Base-by-base conservation (phyloP, 805 yeast genomes). In the Starmera quercuum region DNA sequence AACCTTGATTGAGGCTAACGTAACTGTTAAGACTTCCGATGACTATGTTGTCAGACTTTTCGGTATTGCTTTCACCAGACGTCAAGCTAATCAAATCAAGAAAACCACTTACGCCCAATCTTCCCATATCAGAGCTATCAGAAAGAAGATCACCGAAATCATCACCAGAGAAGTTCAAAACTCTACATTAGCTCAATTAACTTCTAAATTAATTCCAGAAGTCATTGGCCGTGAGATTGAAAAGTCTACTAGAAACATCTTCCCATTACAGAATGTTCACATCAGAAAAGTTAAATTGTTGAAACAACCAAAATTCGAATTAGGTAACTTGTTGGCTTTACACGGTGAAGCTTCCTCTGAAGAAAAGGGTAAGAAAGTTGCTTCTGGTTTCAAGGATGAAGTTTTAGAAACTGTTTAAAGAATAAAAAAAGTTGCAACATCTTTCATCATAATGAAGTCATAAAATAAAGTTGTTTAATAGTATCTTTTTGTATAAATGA, bases 151-250 rank as follows among this genome's bases (percentile, higher is more conserved):
- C 86, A 71, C 75, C 58, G 97, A 90, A 66, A 85, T 88, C 69
- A 85, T 88, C 85, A 78, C 83, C 67, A 86, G 94, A 71, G 97
- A 88, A 75, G 96, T 88, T 51, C 75, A 92, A 50, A 82, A 81
- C 78, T 84, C 84, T 49, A 88, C 97, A 52, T 79, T 88, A 64
- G 85, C 96, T 64, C 97, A 88, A 75, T 83, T 88, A 66, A 86
- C 95, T 56, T 77, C 94, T 62, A 88, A 90, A 78, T 84, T 88
- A 74, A 88, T 88, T 59, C 97, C 97, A 64, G 97, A 88, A 75
- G 95, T 90, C 55, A 88, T 88, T 66, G 95, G 95, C 65, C 90
- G 95, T 72, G 97, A 90, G 73, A 90, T 88, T 60, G 95, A 87
- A 75, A 88, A 87, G 77, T 78, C 95, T 49, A 84, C 97, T 53